Conservation (phyloP, 73 alveolate species). For the Stentor coeruleus region DNA sequence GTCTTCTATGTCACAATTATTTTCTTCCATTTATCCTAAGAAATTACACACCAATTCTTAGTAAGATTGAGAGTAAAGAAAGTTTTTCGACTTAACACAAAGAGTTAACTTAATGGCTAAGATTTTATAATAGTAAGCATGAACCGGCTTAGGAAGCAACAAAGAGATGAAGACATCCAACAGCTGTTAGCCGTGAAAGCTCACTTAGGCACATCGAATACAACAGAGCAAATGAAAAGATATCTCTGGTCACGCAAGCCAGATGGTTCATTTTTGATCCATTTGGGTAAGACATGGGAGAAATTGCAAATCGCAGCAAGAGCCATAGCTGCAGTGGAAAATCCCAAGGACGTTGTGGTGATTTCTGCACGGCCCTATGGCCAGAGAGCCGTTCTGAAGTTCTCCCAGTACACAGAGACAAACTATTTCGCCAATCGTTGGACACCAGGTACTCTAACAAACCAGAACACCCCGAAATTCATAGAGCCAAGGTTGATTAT, state of each 20-base stretch:
- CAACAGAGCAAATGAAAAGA: constrained; percentile 64
- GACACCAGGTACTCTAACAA: constrained; percentile 95
- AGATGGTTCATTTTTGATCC: constrained; percentile 60
- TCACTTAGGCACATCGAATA: no score
- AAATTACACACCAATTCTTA: no score
- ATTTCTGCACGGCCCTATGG: constrained; percentile 78
- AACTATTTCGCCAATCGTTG: constrained; percentile 88
- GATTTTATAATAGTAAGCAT: no score
- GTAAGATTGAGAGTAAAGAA: no score
- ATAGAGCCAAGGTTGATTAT: constrained; percentile 93
- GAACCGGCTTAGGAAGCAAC: no score
- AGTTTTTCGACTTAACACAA: no score
- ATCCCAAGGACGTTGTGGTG: constrained; percentile 78
- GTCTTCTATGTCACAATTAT: no score
- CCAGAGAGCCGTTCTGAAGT: constrained; percentile 97
- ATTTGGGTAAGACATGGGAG: constrained; percentile 80
- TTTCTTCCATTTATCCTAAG: no score
- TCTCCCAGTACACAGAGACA: constrained; percentile 86
- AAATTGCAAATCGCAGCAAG: constrained; percentile 89
- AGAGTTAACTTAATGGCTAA: no score
- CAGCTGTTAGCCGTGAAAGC: no score
- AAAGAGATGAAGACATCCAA: no score
- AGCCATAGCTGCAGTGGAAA: constrained; percentile 80
- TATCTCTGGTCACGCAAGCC: constrained; percentile 67
- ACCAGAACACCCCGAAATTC: constrained; percentile 66